Base-by-base conservation (phyloP, 2,329 filamentous ascomycete genomes). In the Tolypocladium tundrense region DNA sequence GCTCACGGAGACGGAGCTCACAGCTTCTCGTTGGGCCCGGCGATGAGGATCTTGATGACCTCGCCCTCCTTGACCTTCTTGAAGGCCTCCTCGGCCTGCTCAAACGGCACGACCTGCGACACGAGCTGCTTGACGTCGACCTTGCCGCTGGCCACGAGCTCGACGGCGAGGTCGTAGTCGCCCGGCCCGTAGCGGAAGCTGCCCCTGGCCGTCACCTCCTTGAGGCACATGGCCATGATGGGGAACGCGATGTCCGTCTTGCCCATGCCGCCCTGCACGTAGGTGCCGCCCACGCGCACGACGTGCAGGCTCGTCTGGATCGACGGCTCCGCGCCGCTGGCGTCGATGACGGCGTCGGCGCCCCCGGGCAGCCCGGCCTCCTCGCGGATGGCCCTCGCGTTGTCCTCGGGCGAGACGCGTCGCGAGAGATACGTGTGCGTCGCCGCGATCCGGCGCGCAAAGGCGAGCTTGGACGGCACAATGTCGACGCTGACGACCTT, bases 241-340 rank as follows among this genome's bases (percentile, higher is more conserved):
- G 93, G 93, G 77, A 97, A 96, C 10, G 75, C 88, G 71, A 97
- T 92, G 68, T 96, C 90, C 43, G 85, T 73, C 70, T 88, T 88
- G 68, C 93, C 93, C 91, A 97, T 96, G 57, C 92, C 92, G 60
- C 86, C 90, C 75, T 95, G 91, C 10, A 95, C 87, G 66, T 90
- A 93, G 19, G 82, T 86, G 39, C 90, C 90, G 58, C 90, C 90
- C 53, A 79, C 78, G 62, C 86, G 81, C 33, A 91, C 81, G 24
- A 81, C 80, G 72, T 92, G 87, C 66, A 93, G 81, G 40, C 82
- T 83, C 0, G 88, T 81, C 74, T 92, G 88, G 66, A 93, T 90
- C 11, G 85, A 88, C 0, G 88, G 83, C 73, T 91, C 88, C 2
- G 88, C 90, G 40, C 90, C 90, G 37, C 83, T 88, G 14, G 89